Conservation (phyloP, 164 flowering plant genomes). For the grape (Vitis vinifera) region DNA sequence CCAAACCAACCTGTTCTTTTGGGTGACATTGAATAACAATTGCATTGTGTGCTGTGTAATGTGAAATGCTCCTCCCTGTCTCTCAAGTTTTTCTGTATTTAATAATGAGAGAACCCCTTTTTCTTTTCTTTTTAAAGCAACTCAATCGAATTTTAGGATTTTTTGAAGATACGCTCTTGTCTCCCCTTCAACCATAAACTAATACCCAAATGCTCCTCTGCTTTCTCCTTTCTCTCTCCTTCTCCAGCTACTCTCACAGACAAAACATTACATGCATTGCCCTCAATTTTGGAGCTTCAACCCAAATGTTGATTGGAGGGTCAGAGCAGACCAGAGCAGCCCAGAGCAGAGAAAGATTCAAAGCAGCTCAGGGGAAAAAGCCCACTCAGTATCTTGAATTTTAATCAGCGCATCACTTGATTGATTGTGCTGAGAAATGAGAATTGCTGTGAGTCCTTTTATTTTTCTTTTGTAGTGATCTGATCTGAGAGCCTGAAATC, state of each 20-base stretch:
- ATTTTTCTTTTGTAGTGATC: too few species aligned
- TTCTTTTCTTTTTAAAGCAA: constrained; percentile 47
- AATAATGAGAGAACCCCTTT: constrained; percentile 18
- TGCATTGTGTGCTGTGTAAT: not conserved
- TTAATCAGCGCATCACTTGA: too few species aligned
- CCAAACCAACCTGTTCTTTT: constrained; percentile 2
- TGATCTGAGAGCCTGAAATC: too few species aligned
- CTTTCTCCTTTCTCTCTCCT: constrained; percentile 9
- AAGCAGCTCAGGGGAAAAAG: too few species aligned
- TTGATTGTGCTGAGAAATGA: too few species aligned
- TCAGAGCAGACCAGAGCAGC: too few species aligned
- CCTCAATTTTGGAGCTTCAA: too few species aligned
- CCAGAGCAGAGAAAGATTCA: too few species aligned
- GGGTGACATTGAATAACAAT: constrained; percentile 12
- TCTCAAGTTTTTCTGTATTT: not conserved
- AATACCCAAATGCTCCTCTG: constrained; percentile 10
- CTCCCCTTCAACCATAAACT: constrained; percentile 29
- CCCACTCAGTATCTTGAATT: too few species aligned
- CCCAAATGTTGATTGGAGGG: too few species aligned
- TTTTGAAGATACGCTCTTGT: constrained; percentile 72
- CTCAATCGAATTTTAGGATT: constrained; percentile 83
- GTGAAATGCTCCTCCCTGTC: not conserved
- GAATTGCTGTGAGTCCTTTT: too few species aligned
- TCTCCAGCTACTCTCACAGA: not conserved
- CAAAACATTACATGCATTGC: not conserved